Conservation (phyloP, 225 moss, liverwort and hornwort species). For the Anthoceros angustus region DNA sequence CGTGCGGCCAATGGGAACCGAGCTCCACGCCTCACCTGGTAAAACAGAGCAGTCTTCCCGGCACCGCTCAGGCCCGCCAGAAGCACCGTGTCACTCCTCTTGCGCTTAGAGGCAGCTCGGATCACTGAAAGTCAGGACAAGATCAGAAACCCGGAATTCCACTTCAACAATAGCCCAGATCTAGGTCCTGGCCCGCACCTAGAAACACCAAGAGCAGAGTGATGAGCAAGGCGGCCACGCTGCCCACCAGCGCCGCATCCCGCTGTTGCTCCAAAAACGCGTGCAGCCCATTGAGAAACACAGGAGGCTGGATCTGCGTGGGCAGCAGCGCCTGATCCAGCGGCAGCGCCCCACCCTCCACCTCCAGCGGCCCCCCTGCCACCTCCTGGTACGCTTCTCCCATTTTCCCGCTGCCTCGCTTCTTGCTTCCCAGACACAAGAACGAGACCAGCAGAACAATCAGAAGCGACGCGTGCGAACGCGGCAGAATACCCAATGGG, state of each 20-base stretch:
- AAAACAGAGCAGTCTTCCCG: conserved; percentile 85
- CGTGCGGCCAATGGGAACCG: not conserved
- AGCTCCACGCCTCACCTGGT: conserved; percentile 29
- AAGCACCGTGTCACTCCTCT: conserved; percentile 52
- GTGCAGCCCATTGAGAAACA: not conserved
- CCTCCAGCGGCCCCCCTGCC: not conserved
- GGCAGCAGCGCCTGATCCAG: not conserved
- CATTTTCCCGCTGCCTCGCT: no score
- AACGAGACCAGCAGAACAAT: no score
- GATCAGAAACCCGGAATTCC: not conserved
- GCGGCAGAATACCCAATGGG: no score
- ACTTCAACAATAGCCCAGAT: not conserved
- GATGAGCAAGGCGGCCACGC: conserved; percentile 21
- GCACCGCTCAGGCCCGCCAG: conserved; percentile 73
- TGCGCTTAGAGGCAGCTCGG: conserved; percentile 43
- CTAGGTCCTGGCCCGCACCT: not conserved
- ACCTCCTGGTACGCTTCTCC: not conserved
- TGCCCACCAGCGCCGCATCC: conserved; percentile 16
- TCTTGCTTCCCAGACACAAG: no score
- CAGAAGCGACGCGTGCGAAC: no score
- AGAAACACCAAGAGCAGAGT: conserved; percentile 18
- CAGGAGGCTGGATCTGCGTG: not conserved
- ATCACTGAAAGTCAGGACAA: conserved; percentile 23
- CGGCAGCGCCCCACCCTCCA: not conserved
- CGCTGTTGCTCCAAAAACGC: not conserved